Base-by-base conservation (phyloP, 176 grass and related monocot genomes). In the Tillandsia fasciculata region DNA sequence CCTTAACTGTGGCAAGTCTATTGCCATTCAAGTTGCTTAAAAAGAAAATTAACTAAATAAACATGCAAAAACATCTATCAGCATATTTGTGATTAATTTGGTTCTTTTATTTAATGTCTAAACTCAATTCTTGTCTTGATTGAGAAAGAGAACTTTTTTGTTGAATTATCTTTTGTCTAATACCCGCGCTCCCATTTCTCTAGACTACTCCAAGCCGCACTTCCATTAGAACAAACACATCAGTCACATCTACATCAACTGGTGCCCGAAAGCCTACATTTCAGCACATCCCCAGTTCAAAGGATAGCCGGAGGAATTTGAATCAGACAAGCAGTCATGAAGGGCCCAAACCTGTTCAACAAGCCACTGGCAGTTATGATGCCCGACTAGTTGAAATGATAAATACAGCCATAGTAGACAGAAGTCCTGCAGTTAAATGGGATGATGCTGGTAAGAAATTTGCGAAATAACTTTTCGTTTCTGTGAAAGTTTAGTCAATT, bases 381-480 rank as follows among this genome's bases (percentile, higher is more conserved):
- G 81, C 80, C 11, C 79, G 68, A 8, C 82, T 97, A 72, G 86
- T 86, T 11, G 94, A 99, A 84, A 90, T 99, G 82, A 99, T 99
- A 77, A 99, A 87, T 81, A 88, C 84, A 5, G 87, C 84, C 63
- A 93, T 99, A 54, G 87, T 99, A 27, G 94, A 99, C 71, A 90
- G 77, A 90, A 93, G 94, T 77, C 89, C 94, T 26, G 66, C 86
- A 83, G 82, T 99, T 50, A 90, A 80, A 68, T 99, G 94, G 89
- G 94, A 99, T 73, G 84, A 93, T 78, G 94, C 93, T 84, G 89
- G 89, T 99, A 92, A 54, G 86, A 20, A 81, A 64, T 26, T 65
- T 10, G 11, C 47, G 67, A 18, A 33, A 63, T 61, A 10, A 27
- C 33, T 67, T n/a, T 54, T 53, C 1, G 56, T 10, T 71, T 42